A percentile compares a stretch with the other conserved stretches of the same genome.
Conservation (phyloP, 208 protist species). For the Leptomonas seymouri region DNA sequence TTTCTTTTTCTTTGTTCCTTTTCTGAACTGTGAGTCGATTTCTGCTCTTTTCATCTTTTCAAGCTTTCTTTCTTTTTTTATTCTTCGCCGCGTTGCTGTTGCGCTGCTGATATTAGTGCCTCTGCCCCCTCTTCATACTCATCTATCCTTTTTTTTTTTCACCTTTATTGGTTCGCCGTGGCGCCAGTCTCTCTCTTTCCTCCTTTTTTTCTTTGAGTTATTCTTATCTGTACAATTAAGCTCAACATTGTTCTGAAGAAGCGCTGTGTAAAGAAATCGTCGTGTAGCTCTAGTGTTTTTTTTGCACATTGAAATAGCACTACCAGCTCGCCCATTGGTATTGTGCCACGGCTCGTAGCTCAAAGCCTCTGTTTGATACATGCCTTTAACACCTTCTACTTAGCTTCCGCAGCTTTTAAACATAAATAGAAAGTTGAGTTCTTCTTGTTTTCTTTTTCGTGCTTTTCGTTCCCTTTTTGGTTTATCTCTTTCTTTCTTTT, state of each 20-base stretch:
- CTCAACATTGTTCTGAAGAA: no score
- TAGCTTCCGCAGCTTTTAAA: not conserved
- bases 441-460: not conserved
- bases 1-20: slow-evolving; percentile 28
- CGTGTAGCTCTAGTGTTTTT: not conserved
- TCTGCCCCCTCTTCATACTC: not conserved
- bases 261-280: no score
- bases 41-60: slow-evolving; percentile 1
- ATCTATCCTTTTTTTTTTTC: slow-evolving; percentile 7
- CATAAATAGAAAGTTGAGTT: not conserved
- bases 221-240: no score
- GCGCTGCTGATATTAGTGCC: slow-evolving; percentile 2
- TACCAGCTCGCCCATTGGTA: not conserved
- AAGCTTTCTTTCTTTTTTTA: slow-evolving; percentile 1
- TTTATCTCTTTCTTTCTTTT: not conserved
- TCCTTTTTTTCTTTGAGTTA: no score
- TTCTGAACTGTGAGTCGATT: slow-evolving; percentile 3
- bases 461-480: no score
- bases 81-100: slow-evolving; percentile 7
- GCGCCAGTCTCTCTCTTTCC: no score
- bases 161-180: slow-evolving; percentile 2
- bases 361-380: not conserved
- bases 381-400: not conserved
- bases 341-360: not conserved
- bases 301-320: not conserved